Evolutionary conservation across 306 rosid genomes (phyloP).

Genomic region (Cyamopsis tetragonoloba): DNA sequence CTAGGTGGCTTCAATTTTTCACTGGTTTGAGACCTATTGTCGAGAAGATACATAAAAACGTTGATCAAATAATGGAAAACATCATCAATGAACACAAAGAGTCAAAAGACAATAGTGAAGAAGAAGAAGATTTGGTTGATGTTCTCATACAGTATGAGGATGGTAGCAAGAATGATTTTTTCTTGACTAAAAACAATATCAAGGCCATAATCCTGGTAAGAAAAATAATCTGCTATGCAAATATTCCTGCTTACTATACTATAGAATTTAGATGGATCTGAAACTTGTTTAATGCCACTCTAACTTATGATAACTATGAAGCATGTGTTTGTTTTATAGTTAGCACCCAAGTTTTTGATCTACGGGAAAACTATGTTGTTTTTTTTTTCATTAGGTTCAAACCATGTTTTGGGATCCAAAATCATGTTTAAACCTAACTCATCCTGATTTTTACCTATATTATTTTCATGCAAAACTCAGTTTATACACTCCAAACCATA

Average conservation of each 20-base stretch:
- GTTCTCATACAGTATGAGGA: conserved; percentile 9
- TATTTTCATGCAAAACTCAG: no score
- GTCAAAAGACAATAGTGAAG: neutral
- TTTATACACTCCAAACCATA: no score
- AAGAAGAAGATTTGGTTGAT: neutral
- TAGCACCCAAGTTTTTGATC: no score
- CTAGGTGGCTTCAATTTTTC: conserved; percentile 13
- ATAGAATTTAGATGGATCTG: neutral
- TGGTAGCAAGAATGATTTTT: neutral
- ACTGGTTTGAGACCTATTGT: conserved; percentile 16
- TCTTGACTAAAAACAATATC: conserved; percentile 21
- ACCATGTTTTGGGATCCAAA: no score
- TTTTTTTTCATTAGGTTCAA: no score
- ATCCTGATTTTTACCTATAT: no score
- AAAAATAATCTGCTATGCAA: neutral
- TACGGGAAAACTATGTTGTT: no score
- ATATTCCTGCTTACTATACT: neutral
- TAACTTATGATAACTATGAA: no score
- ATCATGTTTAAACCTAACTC: no score
- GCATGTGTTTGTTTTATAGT: no score
- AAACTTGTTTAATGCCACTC: no score
- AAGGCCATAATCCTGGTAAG: conserved; percentile 28
- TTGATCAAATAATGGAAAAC: conserved; percentile 9
- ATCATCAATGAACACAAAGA: conserved; percentile 11
- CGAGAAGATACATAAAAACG: neutral